phyloP scores from a whole-genome alignment of 257 asterid genomes.

The Ilex asprella region DNA sequence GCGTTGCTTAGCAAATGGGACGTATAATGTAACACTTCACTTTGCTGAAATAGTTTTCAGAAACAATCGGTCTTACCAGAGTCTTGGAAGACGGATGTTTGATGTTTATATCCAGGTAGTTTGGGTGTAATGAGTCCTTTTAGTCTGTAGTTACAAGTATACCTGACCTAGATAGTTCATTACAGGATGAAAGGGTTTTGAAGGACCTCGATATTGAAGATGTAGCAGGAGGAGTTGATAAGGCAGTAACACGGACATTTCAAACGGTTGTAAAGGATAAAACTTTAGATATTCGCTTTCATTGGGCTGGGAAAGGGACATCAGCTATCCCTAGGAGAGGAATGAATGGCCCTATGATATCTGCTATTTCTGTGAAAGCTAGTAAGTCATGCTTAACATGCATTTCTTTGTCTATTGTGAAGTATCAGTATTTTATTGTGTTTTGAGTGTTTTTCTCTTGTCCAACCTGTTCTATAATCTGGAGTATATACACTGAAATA shows the following conservation, averaged over 20 bases:
- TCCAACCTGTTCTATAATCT: neutral
- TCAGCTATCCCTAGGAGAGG: conserved; percentile 41
- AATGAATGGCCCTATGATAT: conserved; percentile 48
- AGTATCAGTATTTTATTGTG: neutral
- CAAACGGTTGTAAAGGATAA: conserved; percentile 23
- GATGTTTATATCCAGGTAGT: conserved; percentile 61
- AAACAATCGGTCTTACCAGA: conserved; percentile 38
- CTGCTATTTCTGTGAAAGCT: conserved; percentile 56
- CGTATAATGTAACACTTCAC: conserved; percentile 52
- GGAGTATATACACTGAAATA: neutral
- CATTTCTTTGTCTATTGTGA: neutral
- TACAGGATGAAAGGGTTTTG: conserved; percentile 33
- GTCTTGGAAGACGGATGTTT: conserved; percentile 60
- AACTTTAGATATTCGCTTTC: conserved; percentile 41
- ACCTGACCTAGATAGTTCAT: neutral
- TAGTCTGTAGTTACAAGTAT: neutral
- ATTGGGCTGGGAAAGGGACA: conserved; percentile 45
- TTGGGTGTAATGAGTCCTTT: neutral
- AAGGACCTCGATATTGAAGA: conserved; percentile 40
- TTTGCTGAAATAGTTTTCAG: conserved; percentile 54
- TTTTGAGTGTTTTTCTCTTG: neutral
- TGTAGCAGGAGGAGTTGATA: conserved; percentile 41
- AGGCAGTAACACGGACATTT: conserved; percentile 13
- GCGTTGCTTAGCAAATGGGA: conserved; percentile 60
- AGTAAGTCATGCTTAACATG: conserved; percentile 18